Evolutionary conservation across 202 grass and related monocot genomes (phyloP), one percentile per base, ranked within the genome.

Genomic region (Panicum virgatum): DNA sequence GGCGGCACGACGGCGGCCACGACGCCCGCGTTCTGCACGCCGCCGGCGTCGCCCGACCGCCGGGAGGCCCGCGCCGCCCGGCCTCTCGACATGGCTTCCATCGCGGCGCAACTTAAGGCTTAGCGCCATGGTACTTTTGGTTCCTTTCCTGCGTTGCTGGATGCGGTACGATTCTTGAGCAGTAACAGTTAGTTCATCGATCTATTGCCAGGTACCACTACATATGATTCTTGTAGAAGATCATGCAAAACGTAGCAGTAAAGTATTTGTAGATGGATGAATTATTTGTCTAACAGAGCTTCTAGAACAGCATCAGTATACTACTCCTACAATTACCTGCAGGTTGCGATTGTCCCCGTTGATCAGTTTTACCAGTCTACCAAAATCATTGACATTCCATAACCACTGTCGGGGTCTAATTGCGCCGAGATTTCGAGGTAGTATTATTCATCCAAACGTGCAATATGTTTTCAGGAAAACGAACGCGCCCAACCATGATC

Each of bases 21-120:
- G 20, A 76, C 74, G 14, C 82, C 76, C 9, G 75, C 79, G 43
- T 82, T 83, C 63, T 82, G 82, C 71, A 9, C 77, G 27, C 85
- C 91, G 20, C 51, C 86, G 36, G 58, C 72, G 42, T 91, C 91
- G 65, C 88, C 86, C 18, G 85, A 86, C 51, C 54, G 66, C 19
- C 72, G 80, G 26, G 77, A 59, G 27, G 71, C 34, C 42, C 32
- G 69, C 46, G 25, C 44, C 16, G n/a, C n/a, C n/a, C 25, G 80
- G 37, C 23, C 26, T n/a, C 34, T 61, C 66, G 85, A 79, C 68
- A 32, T 37, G 78, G 75, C 61, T 38, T 42, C 76, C 48, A 27
- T 66, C 47, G 27, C 76, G 18, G 76, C 64, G 6, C 58, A 62
- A 46, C 22, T 62, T 82, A 75, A 64, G 60, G 7, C 14, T 5